These are phyloP conservation scores for Calvatia gigantea DNA, from an alignment of 768 basidiomycete genomes.

Conservation along the genomic window DNA sequence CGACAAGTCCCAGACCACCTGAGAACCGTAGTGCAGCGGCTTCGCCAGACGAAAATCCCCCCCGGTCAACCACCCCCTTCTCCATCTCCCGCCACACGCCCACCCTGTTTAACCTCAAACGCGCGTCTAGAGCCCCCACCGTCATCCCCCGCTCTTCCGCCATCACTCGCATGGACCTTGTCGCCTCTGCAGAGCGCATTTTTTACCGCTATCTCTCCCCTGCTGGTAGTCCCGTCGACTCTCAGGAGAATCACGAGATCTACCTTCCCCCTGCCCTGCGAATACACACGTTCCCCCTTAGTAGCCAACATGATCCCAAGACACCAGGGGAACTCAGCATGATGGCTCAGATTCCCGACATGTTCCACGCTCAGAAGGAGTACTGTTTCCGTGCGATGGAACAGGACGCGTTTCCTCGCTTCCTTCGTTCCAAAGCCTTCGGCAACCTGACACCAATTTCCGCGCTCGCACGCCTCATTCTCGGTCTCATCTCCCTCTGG, in stretches of 20 bases:
- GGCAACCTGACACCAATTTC: slow-evolving; percentile 94
- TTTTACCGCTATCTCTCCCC: slow-evolving; percentile 92
- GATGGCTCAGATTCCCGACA: slow-evolving; percentile 91
- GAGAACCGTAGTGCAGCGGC: slow-evolving; percentile 42
- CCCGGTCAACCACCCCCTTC: slow-evolving; percentile 77
- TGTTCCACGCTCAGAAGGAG: slow-evolving; percentile 97
- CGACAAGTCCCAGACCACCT: slow-evolving; percentile 55
- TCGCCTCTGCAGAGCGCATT: slow-evolving; percentile 94
- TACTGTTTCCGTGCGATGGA: slow-evolving; percentile 97
- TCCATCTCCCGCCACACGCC: slow-evolving; percentile 73
- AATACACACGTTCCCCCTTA: slow-evolving; percentile 87
- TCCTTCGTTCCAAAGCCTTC: slow-evolving; percentile 96
- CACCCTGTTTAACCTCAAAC: slow-evolving; percentile 69
- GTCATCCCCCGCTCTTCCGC: slow-evolving; percentile 90
- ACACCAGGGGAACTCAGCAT: slow-evolving; percentile 63
- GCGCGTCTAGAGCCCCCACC: slow-evolving; percentile 87
- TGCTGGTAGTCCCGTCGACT: slow-evolving; percentile 68
- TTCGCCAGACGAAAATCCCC: slow-evolving; percentile 43
- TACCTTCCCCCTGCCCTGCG: slow-evolving; percentile 94
- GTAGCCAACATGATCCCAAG: slow-evolving; percentile 67
- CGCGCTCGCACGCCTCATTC: slow-evolving; percentile 79
- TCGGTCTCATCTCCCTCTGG: slow-evolving; percentile 87
- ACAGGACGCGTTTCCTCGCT: slow-evolving; percentile 90
- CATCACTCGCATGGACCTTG: slow-evolving; percentile 85
- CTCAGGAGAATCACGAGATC: slow-evolving; percentile 93